Base-by-base conservation (phyloP, 768 basidiomycete species). In the Royoungia palumana region DNA sequence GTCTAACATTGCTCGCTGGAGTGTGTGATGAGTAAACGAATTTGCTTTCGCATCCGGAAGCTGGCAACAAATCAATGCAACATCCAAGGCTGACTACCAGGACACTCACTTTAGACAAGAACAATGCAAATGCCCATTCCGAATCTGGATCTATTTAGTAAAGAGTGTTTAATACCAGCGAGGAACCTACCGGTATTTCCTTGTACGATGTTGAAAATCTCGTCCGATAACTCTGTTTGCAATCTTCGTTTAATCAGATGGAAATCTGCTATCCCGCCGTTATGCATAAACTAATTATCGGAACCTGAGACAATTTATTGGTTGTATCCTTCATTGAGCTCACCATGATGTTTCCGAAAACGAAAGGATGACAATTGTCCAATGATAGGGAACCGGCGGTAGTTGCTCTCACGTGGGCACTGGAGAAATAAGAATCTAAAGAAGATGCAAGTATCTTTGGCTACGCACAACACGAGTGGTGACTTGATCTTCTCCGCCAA, bases 401-500 rank as follows among this genome's bases (percentile, higher is more conserved):
- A 0, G 92, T 91, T 6, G 94, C 94, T 44, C 94, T 82, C 49
- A 97, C 94, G 71, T 97, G 94, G 3, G 82, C 92, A 68, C 89
- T 86, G 41, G 38, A 47, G 44, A 53, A 12, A 46, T 53, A 20
- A 48, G 47, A 39, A 22, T 34, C 43, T 21, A 22, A 20, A 30
- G 20, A 46, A 14, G 27, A 32, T 12, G 41, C 22, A 20, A 35
- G 27, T 21, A 47, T 32, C 19, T 38, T 19, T 19, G 39, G 37
- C 37, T 47, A 73, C 84, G 62, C 64, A 89, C 89, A 98, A 99
- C 46, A 98, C 92, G 34, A 99, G 75, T 2, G 93, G 91, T 1
- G 90, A 94, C 66, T 94, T 90, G 70, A 95, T 94, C 73, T 98
- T 98, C 70, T 97, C 94, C 1, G 96, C 95, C 25, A 99, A 70